Conservation (phyloP, 768 basidiomycete species). For the Trametes maxima region DNA sequence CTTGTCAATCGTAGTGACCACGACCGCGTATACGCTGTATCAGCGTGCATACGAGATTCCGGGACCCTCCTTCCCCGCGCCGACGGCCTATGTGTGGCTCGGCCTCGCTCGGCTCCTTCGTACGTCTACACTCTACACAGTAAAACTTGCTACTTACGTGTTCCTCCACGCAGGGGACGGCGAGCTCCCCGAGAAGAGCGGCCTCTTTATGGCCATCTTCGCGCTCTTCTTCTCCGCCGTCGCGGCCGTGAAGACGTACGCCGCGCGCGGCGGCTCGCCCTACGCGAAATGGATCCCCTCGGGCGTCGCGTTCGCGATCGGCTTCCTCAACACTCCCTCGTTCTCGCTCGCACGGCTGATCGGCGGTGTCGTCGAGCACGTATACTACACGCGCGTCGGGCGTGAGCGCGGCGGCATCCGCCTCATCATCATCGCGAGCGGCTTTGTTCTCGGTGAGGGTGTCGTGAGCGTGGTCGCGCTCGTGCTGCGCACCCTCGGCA, state of each 20-base stretch:
- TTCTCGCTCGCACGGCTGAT: constrained; percentile 91
- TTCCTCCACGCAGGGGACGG: constrained; percentile 63
- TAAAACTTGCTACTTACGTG: not conserved
- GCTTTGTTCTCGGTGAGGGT: constrained; percentile 95
- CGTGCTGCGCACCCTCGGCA: constrained; percentile 69
- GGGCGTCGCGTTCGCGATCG: constrained; percentile 93
- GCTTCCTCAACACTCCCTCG: constrained; percentile 93
- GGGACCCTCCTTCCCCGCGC: constrained; percentile 93
- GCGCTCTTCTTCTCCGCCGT: constrained; percentile 69
- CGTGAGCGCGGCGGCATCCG: constrained; percentile 61
- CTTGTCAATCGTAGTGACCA: constrained; percentile 85
- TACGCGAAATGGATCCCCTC: constrained; percentile 86
- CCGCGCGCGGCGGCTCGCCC: constrained; percentile 47
- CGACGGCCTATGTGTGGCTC: constrained; percentile 94
- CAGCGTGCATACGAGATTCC: constrained; percentile 87
- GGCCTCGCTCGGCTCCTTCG: constrained; percentile 74
- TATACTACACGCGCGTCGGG: constrained; percentile 52
- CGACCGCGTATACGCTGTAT: constrained; percentile 86
- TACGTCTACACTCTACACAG: constrained; percentile 38
- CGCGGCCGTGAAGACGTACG: constrained; percentile 67
- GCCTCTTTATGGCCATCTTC: constrained; percentile 78
- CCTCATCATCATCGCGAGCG: constrained; percentile 87
- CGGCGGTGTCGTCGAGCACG: constrained; percentile 81
- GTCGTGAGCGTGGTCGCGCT: constrained; percentile 83
- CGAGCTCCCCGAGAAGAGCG: constrained; percentile 74